Percentiles rank a stretch among this genome's conserved stretches.
These are phyloP conservation scores for Penicillium paradoxum DNA, from an alignment of 495 filamentous ascomycete genomes.

Conservation along the genomic window DNA sequence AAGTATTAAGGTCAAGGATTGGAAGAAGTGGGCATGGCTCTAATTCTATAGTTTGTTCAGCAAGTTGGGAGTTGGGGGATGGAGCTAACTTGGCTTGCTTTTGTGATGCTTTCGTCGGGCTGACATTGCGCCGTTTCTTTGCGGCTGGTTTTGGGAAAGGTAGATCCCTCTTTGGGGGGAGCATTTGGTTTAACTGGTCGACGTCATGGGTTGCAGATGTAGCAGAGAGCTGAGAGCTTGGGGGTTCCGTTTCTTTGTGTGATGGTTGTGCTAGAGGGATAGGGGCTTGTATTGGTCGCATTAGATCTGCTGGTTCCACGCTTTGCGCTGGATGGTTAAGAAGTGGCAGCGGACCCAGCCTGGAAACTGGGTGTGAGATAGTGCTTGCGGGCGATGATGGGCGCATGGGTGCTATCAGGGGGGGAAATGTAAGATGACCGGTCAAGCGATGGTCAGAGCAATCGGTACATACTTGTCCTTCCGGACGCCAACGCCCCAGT, in stretches of 20 bases:
- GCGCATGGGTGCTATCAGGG: neutral
- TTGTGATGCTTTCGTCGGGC: neutral
- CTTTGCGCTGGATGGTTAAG: neutral
- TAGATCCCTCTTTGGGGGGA: conserved; percentile 44
- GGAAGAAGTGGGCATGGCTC: neutral
- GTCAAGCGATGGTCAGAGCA: neutral
- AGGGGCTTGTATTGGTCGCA: neutral
- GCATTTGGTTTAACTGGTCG: conserved; percentile 31
- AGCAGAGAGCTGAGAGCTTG: conserved; percentile 16
- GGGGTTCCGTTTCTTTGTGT: neutral
- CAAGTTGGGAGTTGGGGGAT: neutral
- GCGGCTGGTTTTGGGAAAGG: conserved; percentile 32
- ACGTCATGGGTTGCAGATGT: conserved; percentile 19
- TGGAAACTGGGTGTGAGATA: neutral
- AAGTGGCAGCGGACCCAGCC: neutral
- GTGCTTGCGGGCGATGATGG: conserved; percentile 12
- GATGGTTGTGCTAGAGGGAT: neutral
- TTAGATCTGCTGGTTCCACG: neutral
- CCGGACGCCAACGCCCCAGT: conserved; percentile 8
- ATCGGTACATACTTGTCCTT: conserved; percentile 9
- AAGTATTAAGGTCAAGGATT: neutral
- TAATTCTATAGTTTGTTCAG: neutral
- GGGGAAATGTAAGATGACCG: neutral
- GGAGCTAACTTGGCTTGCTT: neutral
- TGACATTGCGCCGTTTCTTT: conserved; percentile 14